Percentiles rank a stretch among this genome's conserved stretches.
These are phyloP conservation scores for Luffa aegyptiaca DNA, from an alignment of 306 rosid species.

Conservation along the genomic window DNA sequence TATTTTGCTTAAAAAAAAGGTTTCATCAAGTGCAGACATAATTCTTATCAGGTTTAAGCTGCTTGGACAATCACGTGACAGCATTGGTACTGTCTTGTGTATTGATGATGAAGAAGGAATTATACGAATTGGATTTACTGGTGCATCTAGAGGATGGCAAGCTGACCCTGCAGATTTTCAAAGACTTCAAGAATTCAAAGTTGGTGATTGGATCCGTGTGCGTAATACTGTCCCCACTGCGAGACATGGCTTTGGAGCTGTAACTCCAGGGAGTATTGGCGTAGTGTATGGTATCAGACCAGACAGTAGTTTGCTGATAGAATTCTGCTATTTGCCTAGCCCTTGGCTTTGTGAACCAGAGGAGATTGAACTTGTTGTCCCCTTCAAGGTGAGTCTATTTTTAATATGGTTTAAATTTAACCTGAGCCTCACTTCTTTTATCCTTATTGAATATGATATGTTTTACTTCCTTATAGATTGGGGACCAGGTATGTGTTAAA, in stretches of 20 bases:
- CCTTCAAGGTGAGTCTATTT: constrained; percentile 56
- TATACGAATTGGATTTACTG: constrained; percentile 97
- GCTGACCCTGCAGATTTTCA: constrained; percentile 99
- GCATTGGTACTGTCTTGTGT: constrained; percentile 92
- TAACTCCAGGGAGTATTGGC: constrained; percentile 97
- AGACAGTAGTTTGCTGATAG: constrained; percentile 85
- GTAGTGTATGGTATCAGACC: constrained; percentile 95
- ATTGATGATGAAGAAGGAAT: constrained; percentile 92
- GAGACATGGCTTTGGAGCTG: constrained; percentile 93
- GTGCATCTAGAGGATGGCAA: constrained; percentile 99
- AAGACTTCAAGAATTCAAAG: constrained; percentile 96
- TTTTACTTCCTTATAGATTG: constrained; percentile 49
- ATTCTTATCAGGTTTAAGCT: constrained; percentile 69
- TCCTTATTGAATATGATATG: constrained; percentile 7
- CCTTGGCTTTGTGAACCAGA: constrained; percentile 99
- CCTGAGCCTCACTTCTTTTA: constrained; percentile 3
- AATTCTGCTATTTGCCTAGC: constrained; percentile 84
- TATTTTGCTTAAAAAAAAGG: neutral
- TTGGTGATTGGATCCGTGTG: constrained; percentile 96
- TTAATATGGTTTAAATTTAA: neutral
- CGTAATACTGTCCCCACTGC: constrained; percentile 90
- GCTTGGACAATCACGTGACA: constrained; percentile 97
- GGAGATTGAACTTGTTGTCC: constrained; percentile 89
- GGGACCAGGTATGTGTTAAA: constrained; percentile 87
- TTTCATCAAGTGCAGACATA: neutral